Evolutionary conservation across 495 filamentous ascomycete species (phyloP).

Genomic region (Penicillium steckii): DNA sequence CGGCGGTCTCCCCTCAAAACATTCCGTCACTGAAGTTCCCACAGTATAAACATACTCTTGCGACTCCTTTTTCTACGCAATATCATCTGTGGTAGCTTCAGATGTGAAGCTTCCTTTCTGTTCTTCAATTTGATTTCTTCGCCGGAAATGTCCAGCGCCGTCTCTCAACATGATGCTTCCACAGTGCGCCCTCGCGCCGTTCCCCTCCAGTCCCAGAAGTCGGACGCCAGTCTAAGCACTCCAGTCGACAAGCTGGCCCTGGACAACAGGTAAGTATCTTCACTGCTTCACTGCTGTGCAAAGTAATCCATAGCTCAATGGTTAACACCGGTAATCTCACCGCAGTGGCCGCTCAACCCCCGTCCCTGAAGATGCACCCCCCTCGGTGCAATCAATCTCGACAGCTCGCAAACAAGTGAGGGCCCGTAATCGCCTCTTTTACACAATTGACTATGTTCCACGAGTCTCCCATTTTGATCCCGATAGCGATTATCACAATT

Average conservation of each 20-base stretch:
- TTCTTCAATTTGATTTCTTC: slow-evolving; percentile 10
- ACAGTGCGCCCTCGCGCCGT: slow-evolving; percentile 34
- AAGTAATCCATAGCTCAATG: neutral
- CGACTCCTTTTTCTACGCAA: neutral
- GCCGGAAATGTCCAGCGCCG: slow-evolving; percentile 36
- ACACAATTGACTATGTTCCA: slow-evolving; percentile 91
- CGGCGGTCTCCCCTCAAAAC: slow-evolving; percentile 1
- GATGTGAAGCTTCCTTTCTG: slow-evolving; percentile 22
- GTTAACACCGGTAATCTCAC: slow-evolving; percentile 1
- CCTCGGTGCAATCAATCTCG: slow-evolving; percentile 81
- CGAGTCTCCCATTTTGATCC: slow-evolving; percentile 96
- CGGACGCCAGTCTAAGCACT: slow-evolving; percentile 21
- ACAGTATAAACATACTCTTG: neutral
- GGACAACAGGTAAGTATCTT: slow-evolving; percentile 31
- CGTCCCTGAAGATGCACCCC: slow-evolving; percentile 84
- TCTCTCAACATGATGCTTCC: slow-evolving; percentile 29
- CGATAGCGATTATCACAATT: slow-evolving; percentile 86
- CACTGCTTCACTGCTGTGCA: no score
- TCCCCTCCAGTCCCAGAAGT: slow-evolving; percentile 24
- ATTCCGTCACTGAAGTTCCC: neutral
- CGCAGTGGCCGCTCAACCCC: slow-evolving; percentile 85
- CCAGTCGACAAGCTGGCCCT: slow-evolving; percentile 24
- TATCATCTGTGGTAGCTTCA: slow-evolving; percentile 1
- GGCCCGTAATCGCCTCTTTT: slow-evolving; percentile 84
- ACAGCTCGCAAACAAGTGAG: slow-evolving; percentile 81